These are phyloP conservation scores for Xanthoconium stramineum DNA, from an alignment of 768 basidiomycete genomes.

Conservation along the genomic window DNA sequence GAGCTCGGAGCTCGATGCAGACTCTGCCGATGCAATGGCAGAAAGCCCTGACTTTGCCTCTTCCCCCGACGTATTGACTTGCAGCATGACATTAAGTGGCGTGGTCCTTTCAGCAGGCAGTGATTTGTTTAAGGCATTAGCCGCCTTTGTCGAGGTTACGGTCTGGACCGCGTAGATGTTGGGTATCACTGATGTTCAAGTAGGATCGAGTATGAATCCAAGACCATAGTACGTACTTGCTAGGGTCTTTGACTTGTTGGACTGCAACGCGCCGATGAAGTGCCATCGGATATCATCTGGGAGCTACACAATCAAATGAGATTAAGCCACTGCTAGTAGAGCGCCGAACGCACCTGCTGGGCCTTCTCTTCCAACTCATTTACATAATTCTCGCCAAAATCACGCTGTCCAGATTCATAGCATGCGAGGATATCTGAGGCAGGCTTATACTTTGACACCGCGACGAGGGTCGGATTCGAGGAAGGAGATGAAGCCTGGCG, in stretches of 20 bases:
- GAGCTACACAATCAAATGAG: slow-evolving; percentile 48
- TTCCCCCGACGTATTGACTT: slow-evolving; percentile 96
- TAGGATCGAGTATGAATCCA: slow-evolving; percentile 3
- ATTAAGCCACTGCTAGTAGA: neutral
- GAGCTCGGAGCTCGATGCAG: slow-evolving; percentile 46
- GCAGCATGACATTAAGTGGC: slow-evolving; percentile 80
- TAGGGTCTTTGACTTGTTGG: slow-evolving; percentile 89
- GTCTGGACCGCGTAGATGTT: slow-evolving; percentile 89
- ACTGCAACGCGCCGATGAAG: slow-evolving; percentile 92
- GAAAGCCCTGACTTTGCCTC: slow-evolving; percentile 82
- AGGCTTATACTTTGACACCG: slow-evolving; percentile 94
- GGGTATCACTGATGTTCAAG: slow-evolving; percentile 60
- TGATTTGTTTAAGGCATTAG: slow-evolving; percentile 73
- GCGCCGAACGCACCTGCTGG: slow-evolving; percentile 44
- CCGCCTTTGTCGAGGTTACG: slow-evolving; percentile 75
- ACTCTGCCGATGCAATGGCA: slow-evolving; percentile 43
- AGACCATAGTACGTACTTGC: slow-evolving; percentile 51
- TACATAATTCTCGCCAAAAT: slow-evolving; percentile 98
- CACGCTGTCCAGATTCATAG: slow-evolving; percentile 75
- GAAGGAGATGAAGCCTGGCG: slow-evolving; percentile 30
- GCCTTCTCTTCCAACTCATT: slow-evolving; percentile 92
- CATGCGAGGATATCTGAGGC: slow-evolving; percentile 82
- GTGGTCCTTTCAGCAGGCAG: slow-evolving; percentile 51
- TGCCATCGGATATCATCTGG: slow-evolving; percentile 91
- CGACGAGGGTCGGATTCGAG: slow-evolving; percentile 54